These are phyloP conservation scores for Piloderma croceum DNA, from an alignment of 768 basidiomycete genomes.

Conservation along the genomic window DNA sequence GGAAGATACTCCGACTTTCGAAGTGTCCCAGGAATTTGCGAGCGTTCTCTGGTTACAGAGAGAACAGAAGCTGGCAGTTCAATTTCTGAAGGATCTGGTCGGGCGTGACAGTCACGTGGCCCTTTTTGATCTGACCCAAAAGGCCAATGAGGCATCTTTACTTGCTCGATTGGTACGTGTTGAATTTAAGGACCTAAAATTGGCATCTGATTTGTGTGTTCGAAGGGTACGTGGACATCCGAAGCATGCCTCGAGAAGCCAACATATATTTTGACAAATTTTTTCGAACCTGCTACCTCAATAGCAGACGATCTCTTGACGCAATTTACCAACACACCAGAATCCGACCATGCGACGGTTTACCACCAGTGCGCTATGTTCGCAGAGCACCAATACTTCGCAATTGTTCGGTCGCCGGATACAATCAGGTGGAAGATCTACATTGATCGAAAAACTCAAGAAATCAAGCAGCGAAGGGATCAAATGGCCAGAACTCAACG, in stretches of 20 bases:
- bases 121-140: too few relatives aligned
- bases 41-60: conserved; percentile 84
- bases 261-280: conserved; percentile 58
- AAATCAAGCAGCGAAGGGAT: conserved; percentile 52
- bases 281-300: conserved; percentile 60
- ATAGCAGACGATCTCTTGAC: conserved; percentile 22
- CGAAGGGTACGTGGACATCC: conserved; percentile 85
- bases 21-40: conserved; percentile 77
- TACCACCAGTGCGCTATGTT: conserved; percentile 84
- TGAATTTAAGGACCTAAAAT: too few relatives aligned
- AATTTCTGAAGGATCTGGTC: conserved; percentile 48
- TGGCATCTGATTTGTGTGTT: too few relatives aligned
- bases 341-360: conserved; percentile 44
- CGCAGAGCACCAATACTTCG: conserved; percentile 81
- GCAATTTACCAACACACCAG: conserved; percentile 15
- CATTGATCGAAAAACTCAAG: conserved; percentile 62
- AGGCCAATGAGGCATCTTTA: conserved; percentile 44
- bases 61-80: conserved; percentile 80
- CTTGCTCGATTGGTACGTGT: conserved; percentile 60
- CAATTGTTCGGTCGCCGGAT: conserved; percentile 64
- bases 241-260: conserved; percentile 82
- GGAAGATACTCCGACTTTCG: conserved; percentile 40
- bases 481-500: conserved; percentile 23
- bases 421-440: conserved; percentile 65
- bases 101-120: too few relatives aligned